Percentiles rank a stretch among this genome's conserved stretches.
These are phyloP conservation scores for Pestalotiopsis sp. DNA, from an alignment of 2,329 filamentous ascomycete genomes.

Conservation along the genomic window DNA sequence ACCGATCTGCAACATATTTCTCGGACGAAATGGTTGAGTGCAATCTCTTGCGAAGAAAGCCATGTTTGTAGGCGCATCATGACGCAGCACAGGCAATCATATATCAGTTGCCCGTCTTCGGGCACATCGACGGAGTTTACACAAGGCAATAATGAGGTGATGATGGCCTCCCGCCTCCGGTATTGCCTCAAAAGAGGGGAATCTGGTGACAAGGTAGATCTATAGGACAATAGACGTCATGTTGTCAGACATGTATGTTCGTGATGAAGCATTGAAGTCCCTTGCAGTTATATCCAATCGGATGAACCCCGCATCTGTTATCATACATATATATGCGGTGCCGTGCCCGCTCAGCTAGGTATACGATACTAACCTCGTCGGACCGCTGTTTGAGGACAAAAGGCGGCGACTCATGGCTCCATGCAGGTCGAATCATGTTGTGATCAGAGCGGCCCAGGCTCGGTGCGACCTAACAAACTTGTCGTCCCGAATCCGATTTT, in stretches of 20 bases:
- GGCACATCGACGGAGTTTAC: too few relatives aligned
- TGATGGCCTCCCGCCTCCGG: not conserved
- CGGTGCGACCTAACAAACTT: not conserved
- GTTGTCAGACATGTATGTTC: not conserved
- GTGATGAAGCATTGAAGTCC: not conserved
- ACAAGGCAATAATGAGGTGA: not conserved
- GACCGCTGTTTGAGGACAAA: not conserved
- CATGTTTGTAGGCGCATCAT: not conserved
- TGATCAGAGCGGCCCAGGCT: not conserved
- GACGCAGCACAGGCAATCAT: not conserved
- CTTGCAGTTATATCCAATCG: not conserved
- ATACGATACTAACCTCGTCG: not conserved
- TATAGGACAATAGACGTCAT: conserved; percentile 1
- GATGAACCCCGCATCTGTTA: not conserved
- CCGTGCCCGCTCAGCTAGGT: not conserved
- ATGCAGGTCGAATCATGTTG: not conserved
- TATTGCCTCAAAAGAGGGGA: not conserved
- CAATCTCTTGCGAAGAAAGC: not conserved
- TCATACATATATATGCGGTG: not conserved
- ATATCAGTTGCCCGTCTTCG: not conserved
- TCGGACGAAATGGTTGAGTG: not conserved
- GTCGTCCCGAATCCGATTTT: not conserved
- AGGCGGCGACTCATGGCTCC: not conserved
- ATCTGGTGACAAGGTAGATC: not conserved
- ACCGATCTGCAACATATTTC: not conserved